Conservation (phyloP, 805 yeast species). For the Cyberlindnera nakhonratchasimensis region DNA sequence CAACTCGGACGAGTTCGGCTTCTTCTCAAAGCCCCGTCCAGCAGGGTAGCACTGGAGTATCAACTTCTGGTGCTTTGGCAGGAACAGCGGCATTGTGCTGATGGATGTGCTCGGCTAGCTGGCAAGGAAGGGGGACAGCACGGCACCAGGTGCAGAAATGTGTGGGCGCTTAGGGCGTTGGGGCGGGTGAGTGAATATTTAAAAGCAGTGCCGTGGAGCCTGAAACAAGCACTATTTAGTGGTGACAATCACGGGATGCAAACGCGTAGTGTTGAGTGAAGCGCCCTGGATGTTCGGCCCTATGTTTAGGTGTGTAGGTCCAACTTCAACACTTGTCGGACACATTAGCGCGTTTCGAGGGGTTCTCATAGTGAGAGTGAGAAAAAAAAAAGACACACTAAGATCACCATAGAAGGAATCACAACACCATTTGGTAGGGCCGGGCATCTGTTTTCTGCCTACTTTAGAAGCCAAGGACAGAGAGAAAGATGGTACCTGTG, state of each 20-base stretch:
- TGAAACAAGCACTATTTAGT: not conserved
- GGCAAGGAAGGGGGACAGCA: no score
- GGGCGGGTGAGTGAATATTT: not conserved
- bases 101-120: no score
- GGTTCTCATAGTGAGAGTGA: no score
- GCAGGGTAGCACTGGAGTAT: constrained; percentile 92
- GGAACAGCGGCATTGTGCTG: constrained; percentile 36
- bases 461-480: not conserved
- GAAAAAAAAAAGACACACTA: not conserved
- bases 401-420: not conserved
- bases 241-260: not conserved
- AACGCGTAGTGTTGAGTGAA: not conserved
- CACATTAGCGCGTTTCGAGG: no score
- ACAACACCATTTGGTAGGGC: not conserved
- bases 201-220: not conserved
- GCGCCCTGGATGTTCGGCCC: not conserved
- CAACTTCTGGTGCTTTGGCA: constrained; percentile 85
- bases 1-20: constrained; percentile 89
- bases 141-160: no score
- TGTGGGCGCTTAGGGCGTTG: not conserved
- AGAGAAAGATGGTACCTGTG: constrained; percentile 47
- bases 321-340: no score
- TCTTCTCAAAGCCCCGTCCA: constrained; percentile 80
- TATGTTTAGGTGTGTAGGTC: not conserved
- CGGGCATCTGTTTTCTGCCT: not conserved